Percentiles rank a stretch among this genome's conserved stretches.
phyloP scores from a whole-genome alignment of 2,329 filamentous ascomycete species.

The Nemania sp. region DNA sequence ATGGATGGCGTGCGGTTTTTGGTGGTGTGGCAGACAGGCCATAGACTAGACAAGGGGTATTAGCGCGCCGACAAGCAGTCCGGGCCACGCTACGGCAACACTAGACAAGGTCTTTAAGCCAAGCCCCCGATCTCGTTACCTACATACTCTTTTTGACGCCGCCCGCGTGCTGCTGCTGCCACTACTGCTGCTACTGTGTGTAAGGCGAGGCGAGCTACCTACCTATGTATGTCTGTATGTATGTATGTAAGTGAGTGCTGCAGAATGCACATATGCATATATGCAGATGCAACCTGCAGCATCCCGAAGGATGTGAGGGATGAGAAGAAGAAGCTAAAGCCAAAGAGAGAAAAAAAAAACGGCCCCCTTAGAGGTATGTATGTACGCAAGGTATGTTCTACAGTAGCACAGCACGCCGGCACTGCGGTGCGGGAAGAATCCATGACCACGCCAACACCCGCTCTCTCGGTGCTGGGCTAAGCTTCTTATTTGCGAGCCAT shows the following conservation, averaged over 20 bases:
- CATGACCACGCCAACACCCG: slow-evolving; percentile 6
- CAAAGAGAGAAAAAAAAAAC: neutral
- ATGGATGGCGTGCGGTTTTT: slow-evolving; percentile 30
- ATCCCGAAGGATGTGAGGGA: slow-evolving; percentile 7
- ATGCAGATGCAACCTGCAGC: neutral
- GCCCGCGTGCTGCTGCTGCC: slow-evolving; percentile 17
- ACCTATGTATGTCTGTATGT: neutral
- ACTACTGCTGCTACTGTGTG: neutral
- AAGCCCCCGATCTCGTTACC: slow-evolving; percentile 23
- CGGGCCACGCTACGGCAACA: slow-evolving; percentile 39
- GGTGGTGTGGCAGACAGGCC: slow-evolving; percentile 48
- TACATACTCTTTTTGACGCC: slow-evolving; percentile 18
- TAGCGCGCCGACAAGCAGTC: slow-evolving; percentile 37
- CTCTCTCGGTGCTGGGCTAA: slow-evolving; percentile 14
- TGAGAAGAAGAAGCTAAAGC: too few species aligned
- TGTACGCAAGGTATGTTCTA: neutral
- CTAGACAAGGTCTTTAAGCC: slow-evolving; percentile 37
- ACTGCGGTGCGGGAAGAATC: neutral
- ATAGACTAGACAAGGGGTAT: slow-evolving; percentile 48
- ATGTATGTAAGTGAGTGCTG: neutral
- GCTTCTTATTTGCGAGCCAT: slow-evolving; percentile 1
- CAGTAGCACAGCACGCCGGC: neutral
- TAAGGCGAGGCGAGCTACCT: neutral
- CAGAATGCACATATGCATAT: neutral
- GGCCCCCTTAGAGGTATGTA: too few species aligned